Evolutionary conservation across 208 protist species (phyloP).

Genomic region (Acanthamoeba sp.): DNA sequence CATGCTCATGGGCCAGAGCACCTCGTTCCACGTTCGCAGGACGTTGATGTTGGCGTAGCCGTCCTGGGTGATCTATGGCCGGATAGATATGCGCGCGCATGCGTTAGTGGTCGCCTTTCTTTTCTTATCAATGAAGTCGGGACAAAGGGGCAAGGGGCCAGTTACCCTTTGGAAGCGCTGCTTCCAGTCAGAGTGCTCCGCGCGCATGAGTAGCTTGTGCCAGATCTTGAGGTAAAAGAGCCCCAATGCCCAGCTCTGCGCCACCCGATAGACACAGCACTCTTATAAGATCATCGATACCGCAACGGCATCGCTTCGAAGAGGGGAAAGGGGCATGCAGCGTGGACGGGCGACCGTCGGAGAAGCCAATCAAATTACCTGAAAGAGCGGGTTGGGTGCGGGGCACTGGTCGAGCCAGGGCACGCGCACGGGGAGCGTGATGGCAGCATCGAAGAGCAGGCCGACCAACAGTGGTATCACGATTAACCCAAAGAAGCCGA

Average conservation of each 20-base stretch:
- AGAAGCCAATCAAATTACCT: background rate
- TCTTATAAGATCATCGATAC: no score
- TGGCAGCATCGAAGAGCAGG: background rate
- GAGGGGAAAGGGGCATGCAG: no score
- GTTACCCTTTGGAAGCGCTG: background rate
- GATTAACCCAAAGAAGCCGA: background rate
- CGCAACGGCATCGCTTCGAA: no score
- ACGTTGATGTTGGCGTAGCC: conserved; percentile 19
- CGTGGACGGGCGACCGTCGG: background rate
- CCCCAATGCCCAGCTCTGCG: background rate
- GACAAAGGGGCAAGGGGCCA: background rate
- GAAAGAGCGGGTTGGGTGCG: background rate
- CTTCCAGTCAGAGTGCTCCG: background rate
- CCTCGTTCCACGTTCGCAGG: background rate
- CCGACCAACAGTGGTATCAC: conserved; percentile 16
- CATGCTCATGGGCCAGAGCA: conserved; percentile 28
- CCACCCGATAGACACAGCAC: background rate
- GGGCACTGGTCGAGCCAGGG: background rate
- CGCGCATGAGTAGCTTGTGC: background rate
- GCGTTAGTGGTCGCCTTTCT: background rate
- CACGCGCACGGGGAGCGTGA: background rate
- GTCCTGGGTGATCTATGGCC: background rate
- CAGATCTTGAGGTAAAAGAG: conserved; percentile 30
- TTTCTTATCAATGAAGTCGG: background rate
- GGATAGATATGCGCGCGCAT: background rate